These are phyloP conservation scores for Physaria fendleri DNA, from an alignment of 345 rosid species.

Conservation along the genomic window DNA sequence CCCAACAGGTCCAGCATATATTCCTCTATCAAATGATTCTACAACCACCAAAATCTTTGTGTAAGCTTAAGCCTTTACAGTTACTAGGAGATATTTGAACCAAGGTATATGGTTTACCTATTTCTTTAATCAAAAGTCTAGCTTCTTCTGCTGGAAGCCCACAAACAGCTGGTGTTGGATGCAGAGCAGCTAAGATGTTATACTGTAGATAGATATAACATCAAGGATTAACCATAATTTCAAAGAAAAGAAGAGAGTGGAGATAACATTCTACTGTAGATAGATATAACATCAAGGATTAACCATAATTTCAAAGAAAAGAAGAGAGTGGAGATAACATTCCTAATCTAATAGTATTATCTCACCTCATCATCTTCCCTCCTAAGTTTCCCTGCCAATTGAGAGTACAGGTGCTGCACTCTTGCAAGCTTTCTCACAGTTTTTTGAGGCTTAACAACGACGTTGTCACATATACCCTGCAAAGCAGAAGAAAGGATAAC, in stretches of 20 bases:
- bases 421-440: slow-evolving; percentile 73
- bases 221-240: background rate
- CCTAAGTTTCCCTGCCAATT: slow-evolving; percentile 52
- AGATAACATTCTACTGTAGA: background rate
- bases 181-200: slow-evolving; percentile 73
- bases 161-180: slow-evolving; percentile 96
- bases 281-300: too few species aligned
- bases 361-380: slow-evolving; percentile 89
- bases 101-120: too few species aligned
- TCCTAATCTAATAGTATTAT: background rate
- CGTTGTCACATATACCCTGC: slow-evolving; percentile 62
- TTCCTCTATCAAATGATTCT: too few species aligned
- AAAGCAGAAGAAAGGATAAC: slow-evolving; percentile 2
- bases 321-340: too few species aligned
- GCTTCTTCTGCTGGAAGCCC: slow-evolving; percentile 94
- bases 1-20: too few species aligned
- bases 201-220: slow-evolving; percentile 39
- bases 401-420: slow-evolving; percentile 84
- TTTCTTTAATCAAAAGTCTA: slow-evolving; percentile 65
- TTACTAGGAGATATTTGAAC: too few species aligned
- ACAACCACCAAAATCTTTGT: too few species aligned
- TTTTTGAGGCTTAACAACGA: slow-evolving; percentile 61
- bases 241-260: background rate
- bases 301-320: too few species aligned
- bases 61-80: too few species aligned